These are phyloP conservation scores for Deuterostichococcus epilithicus DNA, from an alignment of 139 green algal species.

Conservation along the genomic window DNA sequence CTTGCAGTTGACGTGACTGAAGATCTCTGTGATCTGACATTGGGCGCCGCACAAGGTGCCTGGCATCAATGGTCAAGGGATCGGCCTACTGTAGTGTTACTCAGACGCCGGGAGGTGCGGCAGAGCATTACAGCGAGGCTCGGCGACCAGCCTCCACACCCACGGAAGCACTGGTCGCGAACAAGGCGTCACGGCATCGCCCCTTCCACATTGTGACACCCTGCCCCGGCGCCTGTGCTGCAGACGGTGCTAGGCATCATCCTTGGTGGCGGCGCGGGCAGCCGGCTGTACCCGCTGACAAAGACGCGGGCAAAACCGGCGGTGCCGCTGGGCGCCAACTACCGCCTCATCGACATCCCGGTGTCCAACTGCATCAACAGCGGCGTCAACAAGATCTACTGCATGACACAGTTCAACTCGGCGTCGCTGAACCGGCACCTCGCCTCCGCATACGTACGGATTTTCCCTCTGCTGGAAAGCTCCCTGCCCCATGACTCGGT, in stretches of 20 bases:
- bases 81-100: too few species aligned
- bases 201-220: not conserved
- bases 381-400: conserved; percentile 99
- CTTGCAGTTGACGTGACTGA: too few species aligned
- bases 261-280: conserved; percentile 92
- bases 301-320: conserved; percentile 98
- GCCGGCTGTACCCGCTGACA: conserved; percentile 94
- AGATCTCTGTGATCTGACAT: too few species aligned
- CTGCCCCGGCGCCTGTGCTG: not conserved
- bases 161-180: too few species aligned
- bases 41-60: too few species aligned
- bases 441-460: conserved; percentile 88
- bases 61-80: too few species aligned
- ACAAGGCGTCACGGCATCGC: too few species aligned
- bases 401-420: conserved; percentile 99
- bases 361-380: conserved; percentile 99
- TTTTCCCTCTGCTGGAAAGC: not conserved
- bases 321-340: conserved; percentile 98
- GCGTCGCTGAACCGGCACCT: conserved; percentile 98
- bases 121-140: too few species aligned
- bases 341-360: conserved; percentile 99
- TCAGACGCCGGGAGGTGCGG: too few species aligned
- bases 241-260: conserved; percentile 96
- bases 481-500: not conserved
- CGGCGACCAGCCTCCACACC: too few species aligned